Evolutionary conservation across 768 basidiomycete species (phyloP), one percentile per base, ranked within the genome.

Genomic region (Cytidiella melzeri): DNA sequence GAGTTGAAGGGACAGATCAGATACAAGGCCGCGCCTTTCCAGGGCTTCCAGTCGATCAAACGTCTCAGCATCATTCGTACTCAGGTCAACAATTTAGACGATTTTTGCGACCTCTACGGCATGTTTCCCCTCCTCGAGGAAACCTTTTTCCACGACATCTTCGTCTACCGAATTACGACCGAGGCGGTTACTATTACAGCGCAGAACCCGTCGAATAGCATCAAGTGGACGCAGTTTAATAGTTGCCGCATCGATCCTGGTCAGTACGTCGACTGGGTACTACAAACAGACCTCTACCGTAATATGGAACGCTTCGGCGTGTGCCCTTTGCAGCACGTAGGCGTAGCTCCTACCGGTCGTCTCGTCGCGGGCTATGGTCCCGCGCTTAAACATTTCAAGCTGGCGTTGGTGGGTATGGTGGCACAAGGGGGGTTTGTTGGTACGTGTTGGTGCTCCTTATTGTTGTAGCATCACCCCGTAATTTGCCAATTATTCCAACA

Each of bases 41-140:
- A 12, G 21, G 39, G 36, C 20, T 48, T 55, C 28, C 30, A 23
- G 26, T 44, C 50, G 1, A 19, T 55, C 42, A 38, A 28, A 23
- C 20, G 38, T 5, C 21, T 55, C 26, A 23, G 39, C 26, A 30
- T 55, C 34, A 15, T 20, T 4, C 45, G 42, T 15, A 48, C 50
- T 43, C 46, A 55, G 37, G 43, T 55, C 5, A 42, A 55, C 15
- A 51, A 49, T n/a, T 44, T 51, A 5, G 44, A 47, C 50, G 50
- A 51, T 11, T 51, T 51, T 20, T 34, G 45, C 13, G 39, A 45
- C 15, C 26, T 51, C 25, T 2, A 48, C 6, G 45, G 54, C 40
- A 42, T 41, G 11, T 51, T 55, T 38, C 45, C 54, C 10, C 24
- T 41, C 36, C 41, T 55, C 23, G 49, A 55, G 42, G 40, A 25